Conservation (phyloP, 2,329 filamentous ascomycete species). For the Bipolaris oryzae region DNA sequence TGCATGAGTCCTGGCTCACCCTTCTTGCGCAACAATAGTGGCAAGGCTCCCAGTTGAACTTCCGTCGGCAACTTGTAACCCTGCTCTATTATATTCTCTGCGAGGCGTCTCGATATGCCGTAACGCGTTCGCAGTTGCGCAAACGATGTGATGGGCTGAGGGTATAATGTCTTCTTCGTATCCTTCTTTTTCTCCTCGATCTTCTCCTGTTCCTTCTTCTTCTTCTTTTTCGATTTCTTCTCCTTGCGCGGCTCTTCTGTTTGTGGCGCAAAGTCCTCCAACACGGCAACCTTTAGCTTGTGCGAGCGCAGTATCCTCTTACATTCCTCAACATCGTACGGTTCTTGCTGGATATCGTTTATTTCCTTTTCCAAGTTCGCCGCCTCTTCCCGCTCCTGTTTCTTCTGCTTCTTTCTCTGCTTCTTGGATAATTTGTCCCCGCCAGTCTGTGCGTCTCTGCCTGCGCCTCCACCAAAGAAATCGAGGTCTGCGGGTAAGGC, state of each 20-base stretch:
- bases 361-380: conserved; percentile 5
- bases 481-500: conserved; percentile 48
- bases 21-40: conserved; percentile 69
- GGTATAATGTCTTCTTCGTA: conserved; percentile 69
- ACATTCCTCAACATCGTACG: conserved; percentile 71
- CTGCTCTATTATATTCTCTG: conserved; percentile 80
- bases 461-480: conserved; percentile 48
- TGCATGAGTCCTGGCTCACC: conserved; percentile 40
- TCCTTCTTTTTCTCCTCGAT: conserved; percentile 55
- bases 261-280: conserved; percentile 57
- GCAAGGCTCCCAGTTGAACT: conserved; percentile 86
- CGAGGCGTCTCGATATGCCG: conserved; percentile 73
- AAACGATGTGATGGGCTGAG: conserved; percentile 81
- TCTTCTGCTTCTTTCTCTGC: conserved; percentile 24
- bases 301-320: conserved; percentile 77
- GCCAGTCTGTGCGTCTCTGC: conserved; percentile 13
- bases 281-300: conserved; percentile 80
- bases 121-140: conserved; percentile 72
- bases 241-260: conserved; percentile 58
- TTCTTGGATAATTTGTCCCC: conserved; percentile 19
- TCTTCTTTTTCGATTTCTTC: conserved; percentile 62
- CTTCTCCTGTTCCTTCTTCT: conserved; percentile 51
- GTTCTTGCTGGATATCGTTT: conserved; percentile 13
- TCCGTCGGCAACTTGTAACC: conserved; percentile 89
- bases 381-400: conserved; percentile 13